These are phyloP conservation scores for Solanum medicagineum DNA, from an alignment of 257 asterid species.

Conservation along the genomic window DNA sequence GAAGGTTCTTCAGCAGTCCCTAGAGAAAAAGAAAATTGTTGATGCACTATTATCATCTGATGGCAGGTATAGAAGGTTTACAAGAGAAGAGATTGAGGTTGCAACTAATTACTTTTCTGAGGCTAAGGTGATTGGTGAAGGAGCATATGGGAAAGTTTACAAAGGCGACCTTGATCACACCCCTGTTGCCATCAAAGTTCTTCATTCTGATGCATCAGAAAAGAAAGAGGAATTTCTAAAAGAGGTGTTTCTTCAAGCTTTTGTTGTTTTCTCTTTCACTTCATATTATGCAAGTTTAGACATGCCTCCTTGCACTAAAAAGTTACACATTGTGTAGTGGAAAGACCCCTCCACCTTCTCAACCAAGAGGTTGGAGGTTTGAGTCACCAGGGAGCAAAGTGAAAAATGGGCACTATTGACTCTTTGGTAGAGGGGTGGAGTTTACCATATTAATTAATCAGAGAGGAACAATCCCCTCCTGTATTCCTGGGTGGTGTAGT, in stretches of 20 bases:
- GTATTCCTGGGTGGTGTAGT: neutral
- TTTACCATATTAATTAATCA: neutral
- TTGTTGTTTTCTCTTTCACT: neutral
- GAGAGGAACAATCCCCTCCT: neutral
- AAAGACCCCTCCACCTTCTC: neutral
- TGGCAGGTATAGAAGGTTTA: slow-evolving; percentile 66
- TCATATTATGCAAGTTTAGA: neutral
- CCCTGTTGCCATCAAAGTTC: slow-evolving; percentile 71
- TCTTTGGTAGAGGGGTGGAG: neutral
- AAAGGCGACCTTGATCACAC: slow-evolving; percentile 69
- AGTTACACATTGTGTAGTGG: neutral
- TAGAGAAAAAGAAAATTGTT: slow-evolving; percentile 49
- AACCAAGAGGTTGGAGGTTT: neutral
- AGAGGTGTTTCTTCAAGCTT: slow-evolving; percentile 42
- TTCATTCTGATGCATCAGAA: slow-evolving; percentile 40
- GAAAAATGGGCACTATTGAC: neutral
- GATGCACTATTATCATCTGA: slow-evolving; percentile 54
- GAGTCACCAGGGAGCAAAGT: neutral
- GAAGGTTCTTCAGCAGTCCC: slow-evolving; percentile 34
- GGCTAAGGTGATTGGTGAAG: slow-evolving; percentile 59
- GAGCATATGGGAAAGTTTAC: slow-evolving; percentile 83
- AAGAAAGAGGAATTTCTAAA: slow-evolving; percentile 64
- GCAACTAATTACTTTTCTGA: slow-evolving; percentile 57
- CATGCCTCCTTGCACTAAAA: neutral
- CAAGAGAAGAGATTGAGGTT: slow-evolving; percentile 41